Conservation (phyloP, 2,329 filamentous ascomycete species). For the Clonostachys solani region DNA sequence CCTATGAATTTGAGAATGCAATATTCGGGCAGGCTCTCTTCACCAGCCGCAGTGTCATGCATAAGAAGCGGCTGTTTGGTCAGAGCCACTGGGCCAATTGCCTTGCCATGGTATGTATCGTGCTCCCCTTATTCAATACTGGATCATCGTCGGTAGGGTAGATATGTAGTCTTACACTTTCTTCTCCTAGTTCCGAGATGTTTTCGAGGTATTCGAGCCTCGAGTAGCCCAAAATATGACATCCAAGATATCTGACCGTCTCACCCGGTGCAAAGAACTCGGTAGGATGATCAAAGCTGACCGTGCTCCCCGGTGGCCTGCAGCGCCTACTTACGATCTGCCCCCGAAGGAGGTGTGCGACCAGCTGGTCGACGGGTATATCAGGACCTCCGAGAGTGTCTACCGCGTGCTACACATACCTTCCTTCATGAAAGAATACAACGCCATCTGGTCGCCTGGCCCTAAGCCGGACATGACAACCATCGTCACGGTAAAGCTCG, state of each 20-base stretch:
- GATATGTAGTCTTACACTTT: not conserved
- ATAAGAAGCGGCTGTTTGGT: conserved; percentile 37
- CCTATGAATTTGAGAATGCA: not conserved
- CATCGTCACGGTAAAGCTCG: conserved; percentile 51
- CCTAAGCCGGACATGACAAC: conserved; percentile 33
- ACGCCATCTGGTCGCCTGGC: conserved; percentile 38
- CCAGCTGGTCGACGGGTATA: conserved; percentile 41
- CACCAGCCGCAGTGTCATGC: not conserved
- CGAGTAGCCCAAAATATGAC: conserved; percentile 2
- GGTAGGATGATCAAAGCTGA: conserved; percentile 46
- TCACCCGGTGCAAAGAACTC: conserved; percentile 41
- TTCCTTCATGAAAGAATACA: conserved; percentile 41
- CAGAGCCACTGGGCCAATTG: conserved; percentile 47
- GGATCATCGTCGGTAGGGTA: not conserved
- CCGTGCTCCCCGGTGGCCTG: conserved; percentile 43
- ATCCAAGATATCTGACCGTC: conserved; percentile 24
- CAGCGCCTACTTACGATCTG: conserved; percentile 31
- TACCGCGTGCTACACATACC: conserved; percentile 48
- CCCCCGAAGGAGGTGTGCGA: conserved; percentile 41
- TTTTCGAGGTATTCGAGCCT: not conserved
- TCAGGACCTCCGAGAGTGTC: conserved; percentile 39
- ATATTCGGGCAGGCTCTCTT: not conserved
- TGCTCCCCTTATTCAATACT: not conserved
- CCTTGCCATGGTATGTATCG: conserved; percentile 29
- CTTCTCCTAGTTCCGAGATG: not conserved